Evolutionary conservation across 768 basidiomycete genomes (phyloP).

Genomic region (Boletus rubropictus): DNA sequence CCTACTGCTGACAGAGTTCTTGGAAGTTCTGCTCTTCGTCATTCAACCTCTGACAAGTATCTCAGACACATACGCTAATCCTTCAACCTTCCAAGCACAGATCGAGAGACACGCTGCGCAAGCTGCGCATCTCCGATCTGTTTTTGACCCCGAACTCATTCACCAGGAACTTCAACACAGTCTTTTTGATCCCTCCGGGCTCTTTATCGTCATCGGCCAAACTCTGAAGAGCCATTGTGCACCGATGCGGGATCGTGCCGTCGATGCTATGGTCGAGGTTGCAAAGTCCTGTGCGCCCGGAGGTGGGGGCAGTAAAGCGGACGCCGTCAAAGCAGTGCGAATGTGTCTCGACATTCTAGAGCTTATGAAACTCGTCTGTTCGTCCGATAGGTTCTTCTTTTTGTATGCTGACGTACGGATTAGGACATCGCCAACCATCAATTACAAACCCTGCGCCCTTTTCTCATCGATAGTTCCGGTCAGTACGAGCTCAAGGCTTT

Average conservation of each 20-base stretch:
- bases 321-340: conserved; percentile 68
- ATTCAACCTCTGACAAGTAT: conserved; percentile 72
- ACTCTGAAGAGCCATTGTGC: conserved; percentile 89
- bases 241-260: conserved; percentile 81
- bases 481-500: conserved; percentile 78
- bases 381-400: conserved; percentile 12
- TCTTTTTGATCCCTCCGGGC: conserved; percentile 70
- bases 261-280: conserved; percentile 76
- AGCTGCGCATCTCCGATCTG: conserved; percentile 59
- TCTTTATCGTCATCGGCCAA: conserved; percentile 74
- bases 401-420: conserved; percentile 17
- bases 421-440: conserved; percentile 98
- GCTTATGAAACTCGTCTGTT: conserved; percentile 88
- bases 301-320: conserved; percentile 48
- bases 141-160: conserved; percentile 79
- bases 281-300: conserved; percentile 56
- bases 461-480: conserved; percentile 72
- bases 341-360: conserved; percentile 88
- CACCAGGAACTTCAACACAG: conserved; percentile 74
- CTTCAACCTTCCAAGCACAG: conserved; percentile 53
- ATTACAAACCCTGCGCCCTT: conserved; percentile 87
- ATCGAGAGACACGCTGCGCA: conserved; percentile 59
- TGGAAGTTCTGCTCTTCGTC: conserved; percentile 76
- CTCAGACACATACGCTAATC: conserved; percentile 55
- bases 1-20: conserved; percentile 65